phyloP scores from a whole-genome alignment of 2,329 filamentous ascomycete species.

The Sclerotinia sclerotiorum region DNA sequence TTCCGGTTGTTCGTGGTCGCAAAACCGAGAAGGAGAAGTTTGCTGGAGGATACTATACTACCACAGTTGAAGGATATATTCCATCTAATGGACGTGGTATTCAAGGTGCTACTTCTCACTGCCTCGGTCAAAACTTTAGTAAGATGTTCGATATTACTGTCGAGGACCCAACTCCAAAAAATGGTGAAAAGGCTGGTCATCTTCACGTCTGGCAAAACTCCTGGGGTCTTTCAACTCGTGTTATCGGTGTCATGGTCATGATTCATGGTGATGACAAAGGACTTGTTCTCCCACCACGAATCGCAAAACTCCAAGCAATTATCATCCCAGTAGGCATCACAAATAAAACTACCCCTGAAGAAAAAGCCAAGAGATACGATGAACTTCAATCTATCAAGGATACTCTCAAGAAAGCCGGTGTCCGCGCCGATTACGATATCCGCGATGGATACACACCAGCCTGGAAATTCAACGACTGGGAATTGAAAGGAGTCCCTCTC shows the following conservation, averaged over 20 bases:
- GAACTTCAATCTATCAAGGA: slow-evolving; percentile 71
- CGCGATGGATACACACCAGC: slow-evolving; percentile 90
- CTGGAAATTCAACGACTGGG: slow-evolving; percentile 99
- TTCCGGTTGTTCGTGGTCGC: slow-evolving; percentile 85
- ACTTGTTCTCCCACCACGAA: slow-evolving; percentile 85
- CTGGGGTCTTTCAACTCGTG: slow-evolving; percentile 95
- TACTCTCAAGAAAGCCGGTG: slow-evolving; percentile 67
- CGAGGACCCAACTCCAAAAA: slow-evolving; percentile 76
- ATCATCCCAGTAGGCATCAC: slow-evolving; percentile 92
- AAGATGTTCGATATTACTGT: slow-evolving; percentile 99
- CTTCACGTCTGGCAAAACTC: slow-evolving; percentile 97
- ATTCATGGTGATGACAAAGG: slow-evolving; percentile 96
- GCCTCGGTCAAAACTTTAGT: slow-evolving; percentile 92
- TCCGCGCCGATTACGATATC: slow-evolving; percentile 79
- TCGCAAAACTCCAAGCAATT: slow-evolving; percentile 81
- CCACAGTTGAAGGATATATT: slow-evolving; percentile 95
- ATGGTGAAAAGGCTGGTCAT: slow-evolving; percentile 72
- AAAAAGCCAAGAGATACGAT: slow-evolving; percentile 71
- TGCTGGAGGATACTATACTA: slow-evolving; percentile 93
- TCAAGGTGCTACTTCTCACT: slow-evolving; percentile 90
- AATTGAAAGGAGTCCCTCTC: slow-evolving; percentile 91
- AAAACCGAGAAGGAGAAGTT: slow-evolving; percentile 99
- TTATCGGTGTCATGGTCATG: slow-evolving; percentile 99
- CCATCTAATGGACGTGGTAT: slow-evolving; percentile 94
- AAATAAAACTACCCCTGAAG: slow-evolving; percentile 80